Evolutionary conservation across 2,329 filamentous ascomycete genomes (phyloP).

Genomic region (Exophiala spinifera): DNA sequence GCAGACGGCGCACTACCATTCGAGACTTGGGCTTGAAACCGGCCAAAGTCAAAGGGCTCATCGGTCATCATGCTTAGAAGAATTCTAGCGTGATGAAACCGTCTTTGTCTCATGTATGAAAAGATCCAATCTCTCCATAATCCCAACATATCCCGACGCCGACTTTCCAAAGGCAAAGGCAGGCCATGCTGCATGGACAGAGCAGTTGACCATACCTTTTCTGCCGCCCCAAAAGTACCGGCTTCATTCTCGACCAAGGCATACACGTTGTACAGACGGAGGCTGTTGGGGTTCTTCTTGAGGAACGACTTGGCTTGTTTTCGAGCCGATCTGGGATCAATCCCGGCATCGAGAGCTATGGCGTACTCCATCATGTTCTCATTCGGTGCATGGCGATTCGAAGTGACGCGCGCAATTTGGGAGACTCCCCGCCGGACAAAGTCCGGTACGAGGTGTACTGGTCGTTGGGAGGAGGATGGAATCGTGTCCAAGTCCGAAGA

Average conservation of each 20-base stretch:
- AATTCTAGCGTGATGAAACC: constrained; percentile 37
- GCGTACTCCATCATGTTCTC: constrained; percentile 64
- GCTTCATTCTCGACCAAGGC: constrained; percentile 66
- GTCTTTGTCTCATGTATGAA: constrained; percentile 56
- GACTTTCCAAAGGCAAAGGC: constrained; percentile 33
- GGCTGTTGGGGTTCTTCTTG: constrained; percentile 62
- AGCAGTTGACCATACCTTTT: constrained; percentile 65
- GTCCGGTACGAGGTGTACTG: not conserved
- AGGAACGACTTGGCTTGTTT: constrained; percentile 72
- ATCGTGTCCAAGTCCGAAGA: not conserved
- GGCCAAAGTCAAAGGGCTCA: constrained; percentile 34
- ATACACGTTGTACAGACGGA: constrained; percentile 74
- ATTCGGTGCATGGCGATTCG: constrained; percentile 35
- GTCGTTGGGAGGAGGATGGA: not conserved
- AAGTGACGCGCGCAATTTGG: constrained; percentile 50
- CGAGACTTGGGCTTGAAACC: constrained; percentile 24
- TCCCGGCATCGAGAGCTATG: constrained; percentile 62
- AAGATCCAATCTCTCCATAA: constrained; percentile 66
- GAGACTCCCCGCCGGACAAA: constrained; percentile 57
- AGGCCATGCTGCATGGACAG: constrained; percentile 55
- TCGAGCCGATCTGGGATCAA: constrained; percentile 55
- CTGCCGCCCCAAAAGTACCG: constrained; percentile 57
- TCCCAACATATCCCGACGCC: constrained; percentile 38
- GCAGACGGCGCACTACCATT: constrained; percentile 8
- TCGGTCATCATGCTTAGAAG: constrained; percentile 42